Conservation (phyloP, 257 asterid species). For the Salvia splendens region DNA sequence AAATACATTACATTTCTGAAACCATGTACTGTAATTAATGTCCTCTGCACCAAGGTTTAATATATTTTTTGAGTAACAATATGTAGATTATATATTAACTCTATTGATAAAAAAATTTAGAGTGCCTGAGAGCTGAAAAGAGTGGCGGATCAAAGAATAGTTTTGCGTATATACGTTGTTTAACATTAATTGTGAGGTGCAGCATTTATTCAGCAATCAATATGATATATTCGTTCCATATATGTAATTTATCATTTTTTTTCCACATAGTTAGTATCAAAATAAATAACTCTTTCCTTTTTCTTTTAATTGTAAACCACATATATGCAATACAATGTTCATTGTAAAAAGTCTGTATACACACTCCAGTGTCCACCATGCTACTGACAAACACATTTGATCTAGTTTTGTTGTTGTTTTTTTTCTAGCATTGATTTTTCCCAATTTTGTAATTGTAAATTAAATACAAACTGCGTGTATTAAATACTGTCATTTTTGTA, state of each 20-base stretch:
- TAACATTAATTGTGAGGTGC: conserved; percentile 31
- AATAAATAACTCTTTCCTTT: not conserved
- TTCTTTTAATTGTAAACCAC: not conserved
- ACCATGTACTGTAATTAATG: conserved; percentile 33
- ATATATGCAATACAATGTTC: conserved; percentile 35
- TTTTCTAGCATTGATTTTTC: not conserved
- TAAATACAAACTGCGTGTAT: no score
- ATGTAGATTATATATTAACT: not conserved
- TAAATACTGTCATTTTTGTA: no score
- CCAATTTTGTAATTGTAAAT: no score
- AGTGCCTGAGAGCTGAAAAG: conserved; percentile 26
- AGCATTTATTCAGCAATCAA: conserved; percentile 47
- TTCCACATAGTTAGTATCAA: no score
- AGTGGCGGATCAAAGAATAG: conserved; percentile 32
- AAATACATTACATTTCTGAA: conserved; percentile 25
- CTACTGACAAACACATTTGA: conserved; percentile 22
- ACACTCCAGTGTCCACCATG: conserved; percentile 26
- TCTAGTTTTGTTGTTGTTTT: not conserved
- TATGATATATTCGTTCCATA: no score
- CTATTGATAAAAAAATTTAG: not conserved
- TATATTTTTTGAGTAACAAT: not conserved
- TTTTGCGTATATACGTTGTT: not conserved
- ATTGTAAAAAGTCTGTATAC: conserved; percentile 35
- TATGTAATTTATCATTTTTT: no score
- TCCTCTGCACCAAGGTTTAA: conserved; percentile 38